These are phyloP conservation scores for Dipodascopsis uninucleata DNA, from an alignment of 805 yeast species.

Conservation along the genomic window DNA sequence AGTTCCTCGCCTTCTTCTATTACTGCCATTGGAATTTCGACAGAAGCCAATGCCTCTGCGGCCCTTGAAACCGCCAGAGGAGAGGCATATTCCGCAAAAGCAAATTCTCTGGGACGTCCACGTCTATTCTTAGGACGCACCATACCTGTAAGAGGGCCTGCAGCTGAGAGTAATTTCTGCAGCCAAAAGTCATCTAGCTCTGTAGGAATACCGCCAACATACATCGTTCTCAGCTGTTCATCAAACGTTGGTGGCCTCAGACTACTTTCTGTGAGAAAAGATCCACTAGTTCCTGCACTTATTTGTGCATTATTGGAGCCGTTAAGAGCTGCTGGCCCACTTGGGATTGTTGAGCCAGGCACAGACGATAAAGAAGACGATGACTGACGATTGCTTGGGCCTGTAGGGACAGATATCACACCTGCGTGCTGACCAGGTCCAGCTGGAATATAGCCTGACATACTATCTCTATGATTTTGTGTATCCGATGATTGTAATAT, in stretches of 20 bases:
- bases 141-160: conserved; percentile 20
- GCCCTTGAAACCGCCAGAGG: conserved; percentile 11
- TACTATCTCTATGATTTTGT: not conserved
- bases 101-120: conserved; percentile 16
- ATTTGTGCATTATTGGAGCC: too few species aligned
- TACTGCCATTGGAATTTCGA: conserved; percentile 14
- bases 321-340: conserved; percentile 1
- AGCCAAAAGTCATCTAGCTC: conserved; percentile 28
- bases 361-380: too few species aligned
- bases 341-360: not conserved
- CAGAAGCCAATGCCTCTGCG: conserved; percentile 6
- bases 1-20: conserved; percentile 19
- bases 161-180: conserved; percentile 1
- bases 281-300: conserved; percentile 1
- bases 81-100: conserved; percentile 26
- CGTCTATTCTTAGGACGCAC: conserved; percentile 15
- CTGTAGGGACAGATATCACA: conserved; percentile 2
- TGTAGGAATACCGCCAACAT: conserved; percentile 17
- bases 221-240: conserved; percentile 19
- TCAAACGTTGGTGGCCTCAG: conserved; percentile 19
- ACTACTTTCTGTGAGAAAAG: conserved; percentile 14
- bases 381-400: too few species aligned
- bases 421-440: conserved; percentile 2
- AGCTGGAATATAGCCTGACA: not conserved
- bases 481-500: too few species aligned